Evolutionary conservation across 306 rosid genomes (phyloP).

Genomic region (Casuarina cunninghamiana): DNA sequence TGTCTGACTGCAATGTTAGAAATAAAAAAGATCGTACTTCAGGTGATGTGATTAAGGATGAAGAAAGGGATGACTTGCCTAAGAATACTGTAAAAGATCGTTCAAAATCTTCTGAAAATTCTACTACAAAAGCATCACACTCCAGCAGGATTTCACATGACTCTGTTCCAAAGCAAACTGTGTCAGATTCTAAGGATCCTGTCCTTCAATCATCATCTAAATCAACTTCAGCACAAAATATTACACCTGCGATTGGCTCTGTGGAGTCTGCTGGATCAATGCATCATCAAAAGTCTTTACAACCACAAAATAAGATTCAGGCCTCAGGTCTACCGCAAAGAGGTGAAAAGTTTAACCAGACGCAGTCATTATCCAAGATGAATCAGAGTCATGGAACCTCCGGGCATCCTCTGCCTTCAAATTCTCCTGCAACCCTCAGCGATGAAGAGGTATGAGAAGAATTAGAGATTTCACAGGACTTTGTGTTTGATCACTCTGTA

Average conservation of each 20-base stretch:
- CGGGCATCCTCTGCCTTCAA: constrained; percentile 53
- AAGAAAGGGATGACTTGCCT: constrained; percentile 42
- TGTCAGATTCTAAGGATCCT: constrained; percentile 57
- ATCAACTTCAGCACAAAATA: constrained; percentile 41
- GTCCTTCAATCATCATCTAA: constrained; percentile 49
- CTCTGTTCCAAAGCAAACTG: constrained; percentile 56
- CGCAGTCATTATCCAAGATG: constrained; percentile 63
- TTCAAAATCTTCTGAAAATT: constrained; percentile 47
- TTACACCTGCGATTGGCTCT: constrained; percentile 41
- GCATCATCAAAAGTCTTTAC: constrained; percentile 58
- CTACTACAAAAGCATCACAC: constrained; percentile 47
- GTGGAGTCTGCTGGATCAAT: constrained; percentile 48
- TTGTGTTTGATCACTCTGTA: constrained; percentile 1
- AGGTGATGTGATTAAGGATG: constrained; percentile 52
- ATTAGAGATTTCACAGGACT: neutral
- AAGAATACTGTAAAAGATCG: constrained; percentile 68
- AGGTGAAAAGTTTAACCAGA: constrained; percentile 70
- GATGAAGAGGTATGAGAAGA: constrained; percentile 83
- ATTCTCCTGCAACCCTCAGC: constrained; percentile 66
- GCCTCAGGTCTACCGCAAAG: constrained; percentile 55
- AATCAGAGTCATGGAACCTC: constrained; percentile 61
- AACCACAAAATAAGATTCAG: constrained; percentile 56
- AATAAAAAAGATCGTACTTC: constrained; percentile 53
- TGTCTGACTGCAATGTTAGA: constrained; percentile 45
- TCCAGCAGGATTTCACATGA: constrained; percentile 60